A percentile compares a stretch with the other conserved stretches of the same genome.
Conservation (phyloP, 2,329 filamentous ascomycete genomes). For the Talaromyces sp. region DNA sequence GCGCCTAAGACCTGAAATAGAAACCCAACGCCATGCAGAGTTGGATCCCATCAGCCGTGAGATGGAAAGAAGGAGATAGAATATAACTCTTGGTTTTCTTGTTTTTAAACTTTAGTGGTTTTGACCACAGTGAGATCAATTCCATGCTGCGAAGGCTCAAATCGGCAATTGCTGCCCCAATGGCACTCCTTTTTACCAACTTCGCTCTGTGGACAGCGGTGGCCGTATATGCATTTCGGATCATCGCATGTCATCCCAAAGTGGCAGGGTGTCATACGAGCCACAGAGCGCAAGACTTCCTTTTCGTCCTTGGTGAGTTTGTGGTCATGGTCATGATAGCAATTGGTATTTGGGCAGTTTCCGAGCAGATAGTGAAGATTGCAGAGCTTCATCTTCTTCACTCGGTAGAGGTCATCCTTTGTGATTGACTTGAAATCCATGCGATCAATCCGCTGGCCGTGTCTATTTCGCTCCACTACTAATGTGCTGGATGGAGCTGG, state of each 20-base stretch:
- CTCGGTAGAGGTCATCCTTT: constrained; percentile 51
- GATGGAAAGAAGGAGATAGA: not conserved
- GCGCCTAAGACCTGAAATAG: not conserved
- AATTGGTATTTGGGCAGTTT: constrained; percentile 53
- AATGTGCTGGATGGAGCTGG: constrained; percentile 18
- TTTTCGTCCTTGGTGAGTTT: constrained; percentile 50
- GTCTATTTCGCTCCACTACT: constrained; percentile 51
- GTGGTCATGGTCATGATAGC: constrained; percentile 50
- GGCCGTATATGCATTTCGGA: constrained; percentile 58
- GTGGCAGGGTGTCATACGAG: constrained; percentile 58
- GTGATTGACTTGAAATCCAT: constrained; percentile 46
- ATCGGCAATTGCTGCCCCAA: constrained; percentile 55
- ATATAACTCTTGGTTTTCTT: not conserved
- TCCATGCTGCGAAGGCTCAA: constrained; percentile 52
- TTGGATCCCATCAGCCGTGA: not conserved
- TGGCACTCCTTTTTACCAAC: constrained; percentile 51
- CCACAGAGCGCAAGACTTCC: constrained; percentile 52
- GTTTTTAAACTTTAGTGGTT: constrained; percentile 32
- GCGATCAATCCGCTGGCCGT: constrained; percentile 55
- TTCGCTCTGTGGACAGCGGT: constrained; percentile 53
- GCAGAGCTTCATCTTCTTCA: constrained; percentile 60
- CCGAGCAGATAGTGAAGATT: constrained; percentile 56
- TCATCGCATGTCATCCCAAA: constrained; percentile 55
- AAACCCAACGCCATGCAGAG: not conserved
- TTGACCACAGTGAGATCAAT: constrained; percentile 54